Base-by-base conservation (phyloP, 1,139 yeast species). In the Suhomyces guaymorum region DNA sequence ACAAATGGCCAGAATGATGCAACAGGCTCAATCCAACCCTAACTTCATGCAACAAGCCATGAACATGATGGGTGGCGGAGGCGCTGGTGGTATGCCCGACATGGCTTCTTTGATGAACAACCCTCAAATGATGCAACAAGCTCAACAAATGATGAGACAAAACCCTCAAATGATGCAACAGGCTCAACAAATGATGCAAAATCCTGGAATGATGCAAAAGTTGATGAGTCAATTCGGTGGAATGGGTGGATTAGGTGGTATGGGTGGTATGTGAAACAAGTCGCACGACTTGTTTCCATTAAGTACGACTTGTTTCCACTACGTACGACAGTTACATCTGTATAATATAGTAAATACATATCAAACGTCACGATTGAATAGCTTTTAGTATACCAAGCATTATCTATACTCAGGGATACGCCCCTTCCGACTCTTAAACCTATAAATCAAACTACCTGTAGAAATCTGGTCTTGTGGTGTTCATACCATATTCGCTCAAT, bases 391-490 rank as follows among this genome's bases (percentile, higher is more conserved):
- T n/a, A n/a, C 8, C 19, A 17, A 17, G n/a, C 9, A 23, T 11
- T 23, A 23, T 23, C 15, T 23, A 23, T 23, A 23, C 15, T 11
- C 5, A 11, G 25, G 25, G 15, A 7, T 21, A 21, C 5, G 4
- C 15, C 12, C n/a, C 7, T 12, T 15, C 15, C 12, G 12, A 23
- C 25, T 23, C n/a, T 11, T 23, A n/a, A 23, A 23, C 27, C 23
- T n/a, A n/a, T n/a, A n/a, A n/a, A 5, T 24, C 19, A 15, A 11
- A 13, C 32, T 31, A 47, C 23, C 95, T 79, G 62, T 92, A 94
- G 58, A 90, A 94, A 47, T 90, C 97, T 1, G 98, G 97, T 47
- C 97, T 74, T 41, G 83, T 77, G 4, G 94, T 78, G 54, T 92
- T 90, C 51, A 94, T 71, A 1, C 99, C 99, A 54, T 92, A 92